Base-by-base conservation (phyloP, 306 rosid species). In the Prunus campanulata region DNA sequence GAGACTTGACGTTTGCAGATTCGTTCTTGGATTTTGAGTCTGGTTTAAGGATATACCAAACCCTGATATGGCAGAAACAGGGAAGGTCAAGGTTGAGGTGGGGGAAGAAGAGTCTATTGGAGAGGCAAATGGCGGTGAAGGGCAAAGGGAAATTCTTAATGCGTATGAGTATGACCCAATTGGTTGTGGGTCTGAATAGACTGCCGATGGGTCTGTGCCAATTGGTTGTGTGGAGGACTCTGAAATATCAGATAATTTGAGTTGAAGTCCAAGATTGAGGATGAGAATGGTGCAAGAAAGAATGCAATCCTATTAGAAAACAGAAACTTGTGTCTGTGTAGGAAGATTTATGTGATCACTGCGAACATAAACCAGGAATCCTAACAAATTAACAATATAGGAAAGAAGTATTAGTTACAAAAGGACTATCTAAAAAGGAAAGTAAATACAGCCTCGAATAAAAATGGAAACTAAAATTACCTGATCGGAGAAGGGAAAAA, bases 11-110 rank as follows among this genome's bases (percentile, higher is more conserved):
- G 32, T 78, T 88, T 56, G 89, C 79, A 1, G 97, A 90, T 83
- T 88, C 96, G 0, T 87, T 92, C 57, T 80, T 86, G 19, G 88
- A 90, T 80, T 90, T 86, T 24, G 92, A 90, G 16, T 85, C 86
- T 78, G 87, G 89, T 82, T 82, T 55, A 82, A 83, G 72, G 72
- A 76, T 52, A 72, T 59, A 30, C 12, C 82, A 20, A 59, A 24
- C 66, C 67, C 66, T 6, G 70, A 64, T 56, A 84, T 87, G 92
- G 79, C 78, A 18, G 74, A 78, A 48, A 49, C 66, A 19, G 81
- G 16, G 48, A 56, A 35, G 54, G 20, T 71, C 42, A 66, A 77
- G 69, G 13, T 13, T 29, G 71, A 61, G 22, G 42, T 9, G 16
- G 42, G 42, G n/a, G 74, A 42, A 29, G 80, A 49, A 59, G 69